These are phyloP conservation scores for Henningerozyma blattae DNA, from an alignment of 805 yeast genomes.

Conservation along the genomic window DNA sequence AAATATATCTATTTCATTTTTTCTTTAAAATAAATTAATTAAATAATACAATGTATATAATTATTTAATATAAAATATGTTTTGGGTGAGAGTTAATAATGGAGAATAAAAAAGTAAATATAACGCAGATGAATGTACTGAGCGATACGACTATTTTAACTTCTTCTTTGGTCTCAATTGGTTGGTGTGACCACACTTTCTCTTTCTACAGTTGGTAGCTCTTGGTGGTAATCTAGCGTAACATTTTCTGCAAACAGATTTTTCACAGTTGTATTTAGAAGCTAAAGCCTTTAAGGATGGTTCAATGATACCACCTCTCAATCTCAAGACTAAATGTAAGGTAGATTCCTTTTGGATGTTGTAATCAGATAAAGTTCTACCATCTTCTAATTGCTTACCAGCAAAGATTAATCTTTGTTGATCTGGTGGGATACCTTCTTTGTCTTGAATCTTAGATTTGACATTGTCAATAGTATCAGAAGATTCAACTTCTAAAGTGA, in stretches of 20 bases:
- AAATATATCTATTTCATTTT: too few relatives aligned
- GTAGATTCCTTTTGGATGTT: slow-evolving; percentile 99
- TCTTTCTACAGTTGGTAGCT: slow-evolving; percentile 99
- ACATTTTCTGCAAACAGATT: slow-evolving; percentile 98
- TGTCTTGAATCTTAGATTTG: slow-evolving; percentile 97
- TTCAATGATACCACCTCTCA: slow-evolving; percentile 99
- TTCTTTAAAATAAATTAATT: too few relatives aligned
- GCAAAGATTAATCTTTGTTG: slow-evolving; percentile 99
- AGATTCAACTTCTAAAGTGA: slow-evolving; percentile 97
- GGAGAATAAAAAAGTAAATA: too few relatives aligned
- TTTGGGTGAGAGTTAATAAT: too few relatives aligned
- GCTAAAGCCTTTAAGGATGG: slow-evolving; percentile 99
- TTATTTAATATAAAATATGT: too few relatives aligned
- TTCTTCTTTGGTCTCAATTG: slow-evolving; percentile 99
- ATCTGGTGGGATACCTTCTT: slow-evolving; percentile 99
- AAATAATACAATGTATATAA: too few relatives aligned
- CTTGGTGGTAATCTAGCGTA: slow-evolving; percentile 99
- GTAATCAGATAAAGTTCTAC: slow-evolving; percentile 98
- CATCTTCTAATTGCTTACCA: slow-evolving; percentile 99
- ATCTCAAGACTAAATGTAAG: slow-evolving; percentile 87
- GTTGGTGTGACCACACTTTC: slow-evolving; percentile 99
- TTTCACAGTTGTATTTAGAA: slow-evolving; percentile 99
- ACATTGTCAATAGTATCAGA: slow-evolving; percentile 98
- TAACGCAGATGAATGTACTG: too few relatives aligned
- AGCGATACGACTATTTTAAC: slow-evolving; percentile 86